Conservation (phyloP, 768 basidiomycete species). For the Pholiota microspora region DNA sequence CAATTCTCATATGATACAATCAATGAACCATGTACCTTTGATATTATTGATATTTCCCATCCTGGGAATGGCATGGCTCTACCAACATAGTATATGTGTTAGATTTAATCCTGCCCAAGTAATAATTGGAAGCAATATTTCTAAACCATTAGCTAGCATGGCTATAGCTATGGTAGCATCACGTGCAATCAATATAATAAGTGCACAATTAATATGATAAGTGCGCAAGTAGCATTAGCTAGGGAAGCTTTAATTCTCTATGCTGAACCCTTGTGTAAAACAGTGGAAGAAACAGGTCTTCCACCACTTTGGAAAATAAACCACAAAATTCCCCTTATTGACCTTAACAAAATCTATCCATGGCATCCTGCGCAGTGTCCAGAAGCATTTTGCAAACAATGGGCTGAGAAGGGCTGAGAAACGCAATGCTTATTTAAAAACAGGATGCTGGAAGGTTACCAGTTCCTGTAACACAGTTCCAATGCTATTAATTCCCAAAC, state of each 20-base stretch:
- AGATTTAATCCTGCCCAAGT: slow-evolving; percentile 26
- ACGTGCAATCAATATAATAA: slow-evolving; percentile 19
- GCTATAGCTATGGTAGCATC: slow-evolving; percentile 33
- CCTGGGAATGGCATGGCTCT: slow-evolving; percentile 6
- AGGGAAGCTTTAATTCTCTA: no score
- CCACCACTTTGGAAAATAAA: slow-evolving; percentile 38
- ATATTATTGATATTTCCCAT: neutral
- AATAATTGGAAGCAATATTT: slow-evolving; percentile 16
- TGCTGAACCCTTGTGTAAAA: slow-evolving; percentile 16
- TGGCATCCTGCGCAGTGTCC: slow-evolving; percentile 35
- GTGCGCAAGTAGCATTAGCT: slow-evolving; percentile 8
- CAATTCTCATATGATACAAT: slow-evolving; percentile 33
- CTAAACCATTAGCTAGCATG: slow-evolving; percentile 25
- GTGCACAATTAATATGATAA: neutral
- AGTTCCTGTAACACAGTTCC: slow-evolving; percentile 30
- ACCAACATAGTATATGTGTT: slow-evolving; percentile 27
- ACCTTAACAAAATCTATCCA: slow-evolving; percentile 24
- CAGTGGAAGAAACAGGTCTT: slow-evolving; percentile 20
- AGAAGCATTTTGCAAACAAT: slow-evolving; percentile 26
- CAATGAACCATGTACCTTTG: slow-evolving; percentile 6
- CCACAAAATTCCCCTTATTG: slow-evolving; percentile 37
- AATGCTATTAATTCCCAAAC: slow-evolving; percentile 28
- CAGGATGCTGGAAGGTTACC: slow-evolving; percentile 25
- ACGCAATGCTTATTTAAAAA: slow-evolving; percentile 23
- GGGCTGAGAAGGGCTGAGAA: slow-evolving; percentile 24